phyloP scores from a whole-genome alignment of 352 stramenopile genomes.

The Thraustochytrium aureum region DNA sequence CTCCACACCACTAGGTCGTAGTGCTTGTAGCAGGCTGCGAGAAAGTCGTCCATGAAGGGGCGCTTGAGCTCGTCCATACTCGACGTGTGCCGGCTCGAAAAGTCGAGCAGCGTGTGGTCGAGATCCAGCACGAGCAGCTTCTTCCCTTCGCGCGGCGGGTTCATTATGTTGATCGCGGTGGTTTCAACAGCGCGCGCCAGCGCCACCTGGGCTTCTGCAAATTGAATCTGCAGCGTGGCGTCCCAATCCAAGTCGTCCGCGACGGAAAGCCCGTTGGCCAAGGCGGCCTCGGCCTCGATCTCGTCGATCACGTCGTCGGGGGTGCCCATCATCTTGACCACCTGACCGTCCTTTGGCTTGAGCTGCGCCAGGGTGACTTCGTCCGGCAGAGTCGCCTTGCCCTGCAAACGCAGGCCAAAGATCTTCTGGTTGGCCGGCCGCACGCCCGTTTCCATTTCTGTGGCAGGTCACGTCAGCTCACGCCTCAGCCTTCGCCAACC shows the following conservation, averaged over 20 bases:
- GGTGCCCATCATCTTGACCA: conserved; percentile 55
- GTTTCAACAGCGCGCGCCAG: conserved; percentile 60
- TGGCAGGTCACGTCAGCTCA: neutral
- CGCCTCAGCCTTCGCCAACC: neutral
- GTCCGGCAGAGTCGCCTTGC: conserved; percentile 19
- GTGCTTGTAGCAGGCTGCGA: conserved; percentile 68
- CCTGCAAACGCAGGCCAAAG: conserved; percentile 40
- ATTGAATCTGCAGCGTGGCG: conserved; percentile 63
- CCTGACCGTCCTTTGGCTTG: conserved; percentile 18
- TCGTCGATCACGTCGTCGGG: conserved; percentile 55
- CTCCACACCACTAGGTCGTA: conserved; percentile 83
- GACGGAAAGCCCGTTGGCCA: conserved; percentile 53
- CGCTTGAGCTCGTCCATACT: conserved; percentile 61
- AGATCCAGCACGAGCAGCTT: conserved; percentile 78
- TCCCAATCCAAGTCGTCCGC: conserved; percentile 78
- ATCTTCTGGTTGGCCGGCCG: conserved; percentile 55
- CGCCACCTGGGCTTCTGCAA: conserved; percentile 63
- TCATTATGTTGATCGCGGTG: conserved; percentile 72
- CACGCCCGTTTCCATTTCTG: conserved; percentile 50
- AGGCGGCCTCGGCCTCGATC: conserved; percentile 14
- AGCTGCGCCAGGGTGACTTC: conserved; percentile 39
- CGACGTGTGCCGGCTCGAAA: conserved; percentile 62
- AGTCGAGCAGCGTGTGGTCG: conserved; percentile 80
- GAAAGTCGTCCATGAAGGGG: conserved; percentile 77
- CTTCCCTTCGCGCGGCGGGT: conserved; percentile 67